Percentiles rank a stretch among this genome's conserved stretches.
phyloP scores from a whole-genome alignment of 2,329 filamentous ascomycete genomes.

The Alternaria alternata region DNA sequence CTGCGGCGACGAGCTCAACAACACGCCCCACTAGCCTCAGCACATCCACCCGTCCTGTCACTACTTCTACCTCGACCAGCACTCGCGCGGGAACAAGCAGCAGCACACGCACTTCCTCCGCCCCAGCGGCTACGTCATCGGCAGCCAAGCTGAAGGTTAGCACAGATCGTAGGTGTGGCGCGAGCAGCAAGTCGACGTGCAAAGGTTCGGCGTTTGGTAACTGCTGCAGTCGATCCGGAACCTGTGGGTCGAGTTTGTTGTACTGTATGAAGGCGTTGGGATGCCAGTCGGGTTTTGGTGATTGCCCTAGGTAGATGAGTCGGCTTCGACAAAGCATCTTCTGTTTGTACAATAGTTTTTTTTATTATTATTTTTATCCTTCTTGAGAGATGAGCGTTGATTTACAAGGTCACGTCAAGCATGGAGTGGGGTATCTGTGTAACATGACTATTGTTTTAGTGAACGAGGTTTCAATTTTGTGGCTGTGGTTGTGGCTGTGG shows the following conservation, averaged over 20 bases:
- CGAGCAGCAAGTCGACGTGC: conserved; percentile 6
- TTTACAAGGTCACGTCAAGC: too few relatives aligned
- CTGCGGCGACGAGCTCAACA: not conserved
- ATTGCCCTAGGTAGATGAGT: not conserved
- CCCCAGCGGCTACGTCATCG: conserved; percentile 3
- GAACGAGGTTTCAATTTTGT: too few relatives aligned
- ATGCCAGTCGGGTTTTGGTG: conserved; percentile 8
- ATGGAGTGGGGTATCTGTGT: too few relatives aligned
- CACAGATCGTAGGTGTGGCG: conserved; percentile 7
- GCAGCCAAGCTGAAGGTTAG: not conserved
- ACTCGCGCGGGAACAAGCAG: not conserved
- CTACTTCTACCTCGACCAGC: not conserved
- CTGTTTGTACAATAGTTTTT: not conserved
- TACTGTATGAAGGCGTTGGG: conserved; percentile 8
- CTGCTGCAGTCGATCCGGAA: conserved; percentile 5
- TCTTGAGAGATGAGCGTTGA: not conserved
- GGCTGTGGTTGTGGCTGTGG: too few relatives aligned
- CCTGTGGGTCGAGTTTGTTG: not conserved
- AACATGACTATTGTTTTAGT: too few relatives aligned
- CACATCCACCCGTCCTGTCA: conserved; percentile 3
- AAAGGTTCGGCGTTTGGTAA: conserved; percentile 2
- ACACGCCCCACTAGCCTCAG: not conserved
- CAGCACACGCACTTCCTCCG: conserved; percentile 5
- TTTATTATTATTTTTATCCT: too few relatives aligned
- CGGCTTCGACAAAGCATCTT: not conserved